Percentiles rank a stretch among this genome's conserved stretches.
Evolutionary conservation across 495 filamentous ascomycete species (phyloP).

Genomic region (Tuber microsphaerosporum): DNA sequence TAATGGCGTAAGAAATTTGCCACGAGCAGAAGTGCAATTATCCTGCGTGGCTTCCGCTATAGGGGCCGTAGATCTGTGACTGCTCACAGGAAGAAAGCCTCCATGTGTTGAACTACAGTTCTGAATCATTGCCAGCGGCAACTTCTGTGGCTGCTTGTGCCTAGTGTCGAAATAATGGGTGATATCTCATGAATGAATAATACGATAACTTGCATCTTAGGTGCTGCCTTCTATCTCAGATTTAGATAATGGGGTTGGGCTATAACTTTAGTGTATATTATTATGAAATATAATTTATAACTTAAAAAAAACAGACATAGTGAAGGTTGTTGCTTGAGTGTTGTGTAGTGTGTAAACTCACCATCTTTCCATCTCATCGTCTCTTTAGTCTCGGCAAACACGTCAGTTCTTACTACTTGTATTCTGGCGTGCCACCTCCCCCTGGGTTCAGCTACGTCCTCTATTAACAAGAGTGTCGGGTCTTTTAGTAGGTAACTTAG

Average conservation of each 20-base stretch:
- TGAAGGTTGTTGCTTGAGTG: neutral
- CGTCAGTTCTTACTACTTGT: neutral
- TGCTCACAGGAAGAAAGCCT: neutral
- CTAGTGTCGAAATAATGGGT: neutral
- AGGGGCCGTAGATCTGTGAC: neutral
- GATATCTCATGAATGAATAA: neutral
- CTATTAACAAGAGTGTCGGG: neutral
- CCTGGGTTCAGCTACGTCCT: no score
- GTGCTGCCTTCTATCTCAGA: no score
- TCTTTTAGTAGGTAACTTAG: neutral
- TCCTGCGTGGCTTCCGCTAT: neutral
- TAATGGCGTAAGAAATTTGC: neutral
- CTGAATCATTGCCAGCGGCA: neutral
- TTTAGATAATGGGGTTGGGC: neutral
- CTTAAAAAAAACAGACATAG: neutral
- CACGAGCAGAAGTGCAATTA: neutral
- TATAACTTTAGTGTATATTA: no score
- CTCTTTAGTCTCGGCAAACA: neutral
- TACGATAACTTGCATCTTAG: neutral
- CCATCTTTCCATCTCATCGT: neutral
- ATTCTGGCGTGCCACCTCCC: neutral
- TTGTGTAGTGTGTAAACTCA: neutral
- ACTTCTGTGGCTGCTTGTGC: neutral
- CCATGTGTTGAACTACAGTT: neutral
- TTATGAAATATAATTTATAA: neutral